A percentile compares a stretch with the other conserved stretches of the same genome.
phyloP scores from a whole-genome alignment of 805 yeast species.

The Ogataea populi-albae region DNA sequence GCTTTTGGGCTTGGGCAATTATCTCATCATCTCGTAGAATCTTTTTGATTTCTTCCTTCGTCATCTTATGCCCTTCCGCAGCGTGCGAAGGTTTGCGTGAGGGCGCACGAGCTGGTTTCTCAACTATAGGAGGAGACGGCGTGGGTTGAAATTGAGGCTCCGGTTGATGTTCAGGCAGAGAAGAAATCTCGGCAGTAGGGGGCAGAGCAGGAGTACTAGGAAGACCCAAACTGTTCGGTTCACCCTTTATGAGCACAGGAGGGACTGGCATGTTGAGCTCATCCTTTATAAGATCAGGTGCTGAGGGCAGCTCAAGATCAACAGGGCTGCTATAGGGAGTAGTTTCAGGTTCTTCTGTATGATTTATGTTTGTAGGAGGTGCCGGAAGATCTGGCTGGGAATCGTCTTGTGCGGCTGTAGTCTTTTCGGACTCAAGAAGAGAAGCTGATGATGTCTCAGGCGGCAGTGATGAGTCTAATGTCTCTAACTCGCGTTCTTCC shows the following conservation, averaged over 20 bases:
- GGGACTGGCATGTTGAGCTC: constrained; percentile 27
- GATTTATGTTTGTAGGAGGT: constrained; percentile 13
- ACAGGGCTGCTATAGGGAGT: background rate
- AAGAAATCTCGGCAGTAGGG: constrained; percentile 2
- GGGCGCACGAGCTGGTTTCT: constrained; percentile 9
- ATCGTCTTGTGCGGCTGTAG: constrained; percentile 1
- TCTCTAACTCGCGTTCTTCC: constrained; percentile 26
- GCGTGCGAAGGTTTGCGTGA: constrained; percentile 6
- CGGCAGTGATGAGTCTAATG: constrained; percentile 6
- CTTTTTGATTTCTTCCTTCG: constrained; percentile 41
- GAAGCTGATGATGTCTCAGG: background rate
- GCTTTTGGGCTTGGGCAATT: constrained; percentile 60
- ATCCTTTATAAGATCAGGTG: constrained; percentile 21
- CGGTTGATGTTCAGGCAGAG: background rate
- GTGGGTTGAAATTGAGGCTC: background rate
- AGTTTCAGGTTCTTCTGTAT: constrained; percentile 5
- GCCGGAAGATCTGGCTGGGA: constrained; percentile 13
- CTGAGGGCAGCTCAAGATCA: constrained; percentile 11
- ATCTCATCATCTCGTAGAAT: constrained; percentile 55
- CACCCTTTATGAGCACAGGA: constrained; percentile 32
- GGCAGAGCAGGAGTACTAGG: constrained; percentile 27
- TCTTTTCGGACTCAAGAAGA: constrained; percentile 1
- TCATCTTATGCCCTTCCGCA: constrained; percentile 9
- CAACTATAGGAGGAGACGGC: constrained; percentile 3
- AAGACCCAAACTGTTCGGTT: constrained; percentile 27